A percentile compares a stretch with the other conserved stretches of the same genome.
These are phyloP conservation scores for Thalassiosira delicatula DNA, from an alignment of 352 stramenopile species.

Conservation along the genomic window DNA sequence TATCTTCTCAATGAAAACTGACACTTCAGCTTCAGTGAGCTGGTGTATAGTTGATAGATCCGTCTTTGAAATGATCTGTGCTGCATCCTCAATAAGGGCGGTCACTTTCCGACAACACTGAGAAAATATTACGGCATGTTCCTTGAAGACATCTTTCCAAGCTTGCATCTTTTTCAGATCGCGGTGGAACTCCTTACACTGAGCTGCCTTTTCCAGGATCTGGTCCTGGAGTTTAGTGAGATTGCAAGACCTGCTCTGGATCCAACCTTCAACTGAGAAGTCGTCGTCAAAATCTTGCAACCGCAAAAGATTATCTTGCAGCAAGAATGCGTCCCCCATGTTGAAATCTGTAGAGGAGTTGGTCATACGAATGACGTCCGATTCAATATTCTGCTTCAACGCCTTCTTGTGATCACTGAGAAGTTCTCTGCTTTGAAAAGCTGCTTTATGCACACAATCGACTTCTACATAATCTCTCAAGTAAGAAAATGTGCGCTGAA, in stretches of 20 bases:
- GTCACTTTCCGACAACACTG: neutral
- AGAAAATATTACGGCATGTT: neutral
- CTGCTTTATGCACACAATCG: conserved; percentile 6
- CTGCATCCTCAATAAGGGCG: neutral
- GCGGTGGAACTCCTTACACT: conserved; percentile 1
- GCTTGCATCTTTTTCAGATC: conserved; percentile 19
- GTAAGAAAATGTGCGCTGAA: conserved; percentile 1
- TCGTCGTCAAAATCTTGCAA: conserved; percentile 21
- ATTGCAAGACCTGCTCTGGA: conserved; percentile 8
- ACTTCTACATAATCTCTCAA: conserved; percentile 19
- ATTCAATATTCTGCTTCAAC: conserved; percentile 1
- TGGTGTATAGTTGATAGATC: conserved; percentile 1
- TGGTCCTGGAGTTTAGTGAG: neutral
- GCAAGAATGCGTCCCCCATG: neutral
- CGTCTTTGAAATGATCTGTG: neutral
- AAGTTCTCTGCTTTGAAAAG: neutral
- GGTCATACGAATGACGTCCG: neutral
- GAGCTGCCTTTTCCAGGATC: conserved; percentile 14
- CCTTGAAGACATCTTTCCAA: conserved; percentile 28
- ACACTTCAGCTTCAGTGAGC: neutral
- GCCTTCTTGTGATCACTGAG: neutral
- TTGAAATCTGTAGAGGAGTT: neutral
- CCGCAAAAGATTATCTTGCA: neutral
- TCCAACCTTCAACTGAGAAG: neutral
- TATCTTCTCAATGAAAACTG: conserved; percentile 20